These are phyloP conservation scores for Leucogyrophana mollusca DNA, from an alignment of 768 basidiomycete genomes.

Conservation along the genomic window DNA sequence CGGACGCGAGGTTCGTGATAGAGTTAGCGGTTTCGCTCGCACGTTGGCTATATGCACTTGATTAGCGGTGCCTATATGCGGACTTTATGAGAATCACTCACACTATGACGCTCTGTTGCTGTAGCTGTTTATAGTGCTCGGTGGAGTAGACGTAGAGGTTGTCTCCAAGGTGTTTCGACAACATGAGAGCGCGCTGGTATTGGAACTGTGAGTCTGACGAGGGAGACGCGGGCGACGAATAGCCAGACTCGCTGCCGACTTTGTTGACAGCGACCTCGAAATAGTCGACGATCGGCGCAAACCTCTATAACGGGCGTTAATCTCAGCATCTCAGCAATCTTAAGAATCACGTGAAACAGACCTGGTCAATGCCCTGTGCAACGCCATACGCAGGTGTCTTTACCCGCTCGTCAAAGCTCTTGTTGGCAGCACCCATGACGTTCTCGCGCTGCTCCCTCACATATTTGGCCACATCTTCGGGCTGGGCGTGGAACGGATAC, in stretches of 20 bases:
- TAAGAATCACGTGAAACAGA: slow-evolving; percentile 31
- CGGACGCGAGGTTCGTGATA: slow-evolving; percentile 59
- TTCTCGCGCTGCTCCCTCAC: slow-evolving; percentile 57
- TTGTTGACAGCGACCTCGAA: slow-evolving; percentile 60
- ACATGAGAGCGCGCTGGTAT: slow-evolving; percentile 69
- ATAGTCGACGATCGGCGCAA: slow-evolving; percentile 75
- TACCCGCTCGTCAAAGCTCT: slow-evolving; percentile 65
- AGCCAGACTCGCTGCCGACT: slow-evolving; percentile 42
- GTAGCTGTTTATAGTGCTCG: slow-evolving; percentile 71
- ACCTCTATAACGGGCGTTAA: slow-evolving; percentile 40
- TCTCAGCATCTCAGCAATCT: slow-evolving; percentile 1
- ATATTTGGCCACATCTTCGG: slow-evolving; percentile 65
- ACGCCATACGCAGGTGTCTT: slow-evolving; percentile 60
- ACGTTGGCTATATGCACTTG: slow-evolving; percentile 48
- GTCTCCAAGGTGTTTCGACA: slow-evolving; percentile 63
- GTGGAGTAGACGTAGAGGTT: slow-evolving; percentile 64
- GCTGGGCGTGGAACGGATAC: slow-evolving; percentile 70
- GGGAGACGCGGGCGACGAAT: slow-evolving; percentile 43
- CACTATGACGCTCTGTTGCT: slow-evolving; percentile 64
- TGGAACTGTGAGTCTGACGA: slow-evolving; percentile 66
- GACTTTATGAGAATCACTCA: slow-evolving; percentile 33
- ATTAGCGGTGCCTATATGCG: slow-evolving; percentile 3
- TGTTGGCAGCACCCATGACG: slow-evolving; percentile 53
- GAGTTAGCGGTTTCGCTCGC: slow-evolving; percentile 66
- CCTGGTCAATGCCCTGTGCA: slow-evolving; percentile 73